These are phyloP conservation scores for Exophiala mesophila DNA, from an alignment of 2,329 filamentous ascomycete species.

Conservation along the genomic window DNA sequence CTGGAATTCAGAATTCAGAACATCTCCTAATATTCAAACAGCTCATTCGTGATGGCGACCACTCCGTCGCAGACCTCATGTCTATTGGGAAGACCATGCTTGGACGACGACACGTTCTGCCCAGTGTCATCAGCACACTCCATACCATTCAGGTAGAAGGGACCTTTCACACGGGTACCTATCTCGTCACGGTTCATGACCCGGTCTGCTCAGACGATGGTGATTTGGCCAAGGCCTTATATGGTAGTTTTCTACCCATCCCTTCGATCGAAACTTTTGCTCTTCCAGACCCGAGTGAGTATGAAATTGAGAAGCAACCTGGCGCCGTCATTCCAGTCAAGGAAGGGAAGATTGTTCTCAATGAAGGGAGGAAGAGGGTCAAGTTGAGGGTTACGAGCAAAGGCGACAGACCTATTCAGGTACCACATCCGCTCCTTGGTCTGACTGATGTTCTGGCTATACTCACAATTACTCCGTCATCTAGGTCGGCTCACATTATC, in stretches of 20 bases:
- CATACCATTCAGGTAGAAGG: slow-evolving; percentile 88
- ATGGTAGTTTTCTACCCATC: slow-evolving; percentile 83
- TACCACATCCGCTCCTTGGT: slow-evolving; percentile 34
- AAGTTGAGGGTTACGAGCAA: slow-evolving; percentile 73
- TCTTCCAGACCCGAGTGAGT: slow-evolving; percentile 58
- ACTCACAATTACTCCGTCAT: neutral
- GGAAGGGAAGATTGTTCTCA: slow-evolving; percentile 62
- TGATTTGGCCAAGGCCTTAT: slow-evolving; percentile 78
- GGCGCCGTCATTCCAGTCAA: slow-evolving; percentile 73
- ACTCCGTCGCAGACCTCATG: slow-evolving; percentile 92
- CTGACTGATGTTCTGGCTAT: neutral
- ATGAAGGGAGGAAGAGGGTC: slow-evolving; percentile 68
- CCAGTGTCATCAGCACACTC: slow-evolving; percentile 72
- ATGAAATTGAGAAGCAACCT: slow-evolving; percentile 63
- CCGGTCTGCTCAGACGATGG: slow-evolving; percentile 83
- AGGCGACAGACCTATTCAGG: slow-evolving; percentile 86
- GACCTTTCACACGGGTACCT: slow-evolving; percentile 84
- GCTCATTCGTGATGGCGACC: slow-evolving; percentile 92
- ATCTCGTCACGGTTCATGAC: slow-evolving; percentile 89
- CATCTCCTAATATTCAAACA: slow-evolving; percentile 28
- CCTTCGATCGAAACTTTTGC: slow-evolving; percentile 66
- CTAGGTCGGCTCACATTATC: slow-evolving; percentile 83
- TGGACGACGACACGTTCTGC: slow-evolving; percentile 83
- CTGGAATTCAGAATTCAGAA: neutral
- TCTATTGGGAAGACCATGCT: slow-evolving; percentile 84